These are phyloP conservation scores for Syzygium grande DNA, from an alignment of 345 rosid species.

Conservation along the genomic window DNA sequence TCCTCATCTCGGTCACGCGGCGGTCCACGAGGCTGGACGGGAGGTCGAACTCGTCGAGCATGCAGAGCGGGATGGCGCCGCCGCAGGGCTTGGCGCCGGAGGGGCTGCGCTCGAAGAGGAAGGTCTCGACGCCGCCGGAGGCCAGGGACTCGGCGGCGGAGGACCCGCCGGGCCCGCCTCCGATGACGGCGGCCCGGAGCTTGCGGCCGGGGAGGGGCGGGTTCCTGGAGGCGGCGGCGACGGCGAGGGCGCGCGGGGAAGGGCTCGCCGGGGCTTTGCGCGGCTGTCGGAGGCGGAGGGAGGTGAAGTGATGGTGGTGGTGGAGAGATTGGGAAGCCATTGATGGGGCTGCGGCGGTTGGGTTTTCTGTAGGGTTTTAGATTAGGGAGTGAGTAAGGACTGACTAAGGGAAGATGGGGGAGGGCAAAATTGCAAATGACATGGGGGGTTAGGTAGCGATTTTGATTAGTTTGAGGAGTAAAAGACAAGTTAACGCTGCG, in stretches of 20 bases:
- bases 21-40: slow-evolving; percentile 57
- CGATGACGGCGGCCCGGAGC: slow-evolving; percentile 53
- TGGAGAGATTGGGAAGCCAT: slow-evolving; percentile 18
- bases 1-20: slow-evolving; percentile 53
- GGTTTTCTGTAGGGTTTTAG: neutral
- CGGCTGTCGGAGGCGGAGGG: slow-evolving; percentile 4
- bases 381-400: neutral
- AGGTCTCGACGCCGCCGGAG: slow-evolving; percentile 51
- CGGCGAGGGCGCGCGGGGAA: slow-evolving; percentile 5
- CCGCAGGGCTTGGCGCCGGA: slow-evolving; percentile 60
- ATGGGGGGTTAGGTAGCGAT: neutral
- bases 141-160: slow-evolving; percentile 54
- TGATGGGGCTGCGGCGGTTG: neutral
- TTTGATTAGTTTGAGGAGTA: neutral
- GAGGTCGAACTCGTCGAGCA: slow-evolving; percentile 61
- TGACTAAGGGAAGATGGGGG: neutral
- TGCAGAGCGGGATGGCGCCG: slow-evolving; percentile 70
- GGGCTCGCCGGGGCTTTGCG: neutral
- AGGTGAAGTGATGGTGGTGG: slow-evolving; percentile 3
- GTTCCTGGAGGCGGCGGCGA: slow-evolving; percentile 12
- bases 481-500: neutral
- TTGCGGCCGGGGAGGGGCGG: slow-evolving; percentile 25
- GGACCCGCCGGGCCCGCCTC: slow-evolving; percentile 61
- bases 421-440: neutral
- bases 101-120: slow-evolving; percentile 57